Conservation (phyloP, 2,329 filamentous ascomycete genomes). For the Xylariaceae sp. region DNA sequence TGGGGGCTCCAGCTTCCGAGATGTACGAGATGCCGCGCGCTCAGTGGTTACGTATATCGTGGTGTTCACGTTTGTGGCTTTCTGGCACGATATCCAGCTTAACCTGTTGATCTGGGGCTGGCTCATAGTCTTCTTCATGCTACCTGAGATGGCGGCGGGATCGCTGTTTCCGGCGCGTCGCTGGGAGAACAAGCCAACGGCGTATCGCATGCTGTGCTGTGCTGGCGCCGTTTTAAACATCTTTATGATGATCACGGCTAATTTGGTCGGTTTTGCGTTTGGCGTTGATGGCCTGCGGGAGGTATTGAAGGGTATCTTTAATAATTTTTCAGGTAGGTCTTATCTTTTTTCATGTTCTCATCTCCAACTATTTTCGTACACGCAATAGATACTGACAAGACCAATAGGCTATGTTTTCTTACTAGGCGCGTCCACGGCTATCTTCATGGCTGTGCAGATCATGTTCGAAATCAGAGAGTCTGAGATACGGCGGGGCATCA, state of each 20-base stretch:
- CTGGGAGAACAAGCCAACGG: constrained; percentile 65
- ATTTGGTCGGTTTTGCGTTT: constrained; percentile 90
- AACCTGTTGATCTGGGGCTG: constrained; percentile 92
- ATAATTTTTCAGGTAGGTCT: constrained; percentile 62
- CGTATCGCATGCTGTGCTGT: constrained; percentile 77
- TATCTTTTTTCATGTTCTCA: too few relatives aligned
- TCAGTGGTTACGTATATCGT: constrained; percentile 72
- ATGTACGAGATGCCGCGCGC: constrained; percentile 44
- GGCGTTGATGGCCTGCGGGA: constrained; percentile 82
- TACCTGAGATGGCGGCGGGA: constrained; percentile 75
- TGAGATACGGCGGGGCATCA: constrained; percentile 77
- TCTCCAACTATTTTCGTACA: too few relatives aligned
- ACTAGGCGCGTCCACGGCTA: constrained; percentile 60
- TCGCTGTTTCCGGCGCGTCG: constrained; percentile 68
- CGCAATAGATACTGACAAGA: too few relatives aligned
- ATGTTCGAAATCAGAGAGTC: constrained; percentile 95
- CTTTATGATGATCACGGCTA: constrained; percentile 93
- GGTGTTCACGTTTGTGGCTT: constrained; percentile 93
- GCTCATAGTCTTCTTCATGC: constrained; percentile 89
- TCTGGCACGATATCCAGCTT: constrained; percentile 97
- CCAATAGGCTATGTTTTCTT: constrained; percentile 68
- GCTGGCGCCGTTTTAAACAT: constrained; percentile 78
- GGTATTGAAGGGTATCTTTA: constrained; percentile 70
- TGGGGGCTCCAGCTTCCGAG: constrained; percentile 61
- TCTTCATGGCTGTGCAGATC: constrained; percentile 84